Percentiles rank a stretch among this genome's conserved stretches.
phyloP scores from a whole-genome alignment of 1,139 yeast species.

The Lodderomyces jiufengensis region DNA sequence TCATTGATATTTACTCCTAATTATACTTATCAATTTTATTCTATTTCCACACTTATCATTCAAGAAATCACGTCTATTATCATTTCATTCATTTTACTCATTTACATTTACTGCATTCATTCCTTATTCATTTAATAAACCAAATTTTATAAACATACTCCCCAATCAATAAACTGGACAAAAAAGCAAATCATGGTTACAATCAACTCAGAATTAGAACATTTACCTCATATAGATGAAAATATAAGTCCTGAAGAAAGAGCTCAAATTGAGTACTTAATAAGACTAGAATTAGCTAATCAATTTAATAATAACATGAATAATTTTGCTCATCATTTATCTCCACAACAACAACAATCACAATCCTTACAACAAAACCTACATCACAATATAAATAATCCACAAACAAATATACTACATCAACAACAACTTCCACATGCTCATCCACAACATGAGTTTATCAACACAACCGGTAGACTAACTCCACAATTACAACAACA shows the following conservation, averaged over 20 bases:
- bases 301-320: constrained; percentile 15
- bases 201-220: constrained; percentile 29
- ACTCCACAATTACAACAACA: constrained; percentile 4
- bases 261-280: constrained; percentile 32
- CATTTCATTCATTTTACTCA: too few relatives aligned
- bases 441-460: background rate
- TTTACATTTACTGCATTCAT: too few relatives aligned
- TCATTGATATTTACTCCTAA: too few relatives aligned
- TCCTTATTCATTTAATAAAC: too few relatives aligned
- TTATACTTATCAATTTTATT: too few relatives aligned
- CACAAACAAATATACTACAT: background rate
- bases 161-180: background rate
- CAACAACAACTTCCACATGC: background rate
- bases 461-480: background rate
- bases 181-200: constrained; percentile 20
- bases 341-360: constrained; percentile 5
- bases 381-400: background rate
- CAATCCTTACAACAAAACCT: constrained; percentile 1
- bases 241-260: constrained; percentile 30
- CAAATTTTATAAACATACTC: too few relatives aligned
- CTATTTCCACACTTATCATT: too few relatives aligned
- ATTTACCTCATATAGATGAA: constrained; percentile 32
- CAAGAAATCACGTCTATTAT: too few relatives aligned
- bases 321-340: constrained; percentile 8
- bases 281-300: constrained; percentile 25